These are phyloP conservation scores for Oryza meridionalis DNA, from an alignment of 176 grass and related monocot genomes.

Conservation along the genomic window DNA sequence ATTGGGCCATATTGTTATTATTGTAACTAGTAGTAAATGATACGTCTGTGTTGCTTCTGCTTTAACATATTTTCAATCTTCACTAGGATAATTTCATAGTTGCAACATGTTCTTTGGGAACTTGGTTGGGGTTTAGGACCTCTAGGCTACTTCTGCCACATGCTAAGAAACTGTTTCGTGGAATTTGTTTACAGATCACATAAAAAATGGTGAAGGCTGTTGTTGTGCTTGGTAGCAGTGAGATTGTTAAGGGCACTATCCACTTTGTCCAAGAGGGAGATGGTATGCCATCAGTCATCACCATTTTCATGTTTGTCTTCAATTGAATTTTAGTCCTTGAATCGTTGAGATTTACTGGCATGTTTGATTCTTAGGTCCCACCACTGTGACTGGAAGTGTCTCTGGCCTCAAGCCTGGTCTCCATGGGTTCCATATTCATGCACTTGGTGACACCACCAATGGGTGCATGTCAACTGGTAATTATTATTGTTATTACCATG, in stretches of 20 bases:
- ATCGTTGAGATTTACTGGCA: not conserved
- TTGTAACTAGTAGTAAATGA: not conserved
- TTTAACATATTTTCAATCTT: not conserved
- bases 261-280: constrained; percentile 80
- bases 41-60: not conserved
- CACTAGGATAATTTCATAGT: not conserved
- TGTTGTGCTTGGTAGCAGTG: constrained; percentile 64
- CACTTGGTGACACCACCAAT: constrained; percentile 95
- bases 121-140: not conserved
- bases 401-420: constrained; percentile 80
- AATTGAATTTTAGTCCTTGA: not conserved
- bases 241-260: constrained; percentile 82
- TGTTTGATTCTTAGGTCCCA: constrained; percentile 58
- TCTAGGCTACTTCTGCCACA: not conserved
- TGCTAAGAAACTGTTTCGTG: not conserved
- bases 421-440: constrained; percentile 94
- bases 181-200: constrained; percentile 59
- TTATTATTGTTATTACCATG: not conserved
- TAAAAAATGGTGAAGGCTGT: constrained; percentile 93
- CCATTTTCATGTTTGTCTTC: not conserved
- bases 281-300: constrained; percentile 46
- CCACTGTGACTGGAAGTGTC: constrained; percentile 78
- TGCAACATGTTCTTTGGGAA: not conserved
- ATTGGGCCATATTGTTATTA: not conserved
- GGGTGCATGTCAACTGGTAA: constrained; percentile 99